Percentiles rank a stretch among this genome's conserved stretches.
These are phyloP conservation scores for Melaleuca quinquenervia DNA, from an alignment of 345 rosid genomes.

Conservation along the genomic window DNA sequence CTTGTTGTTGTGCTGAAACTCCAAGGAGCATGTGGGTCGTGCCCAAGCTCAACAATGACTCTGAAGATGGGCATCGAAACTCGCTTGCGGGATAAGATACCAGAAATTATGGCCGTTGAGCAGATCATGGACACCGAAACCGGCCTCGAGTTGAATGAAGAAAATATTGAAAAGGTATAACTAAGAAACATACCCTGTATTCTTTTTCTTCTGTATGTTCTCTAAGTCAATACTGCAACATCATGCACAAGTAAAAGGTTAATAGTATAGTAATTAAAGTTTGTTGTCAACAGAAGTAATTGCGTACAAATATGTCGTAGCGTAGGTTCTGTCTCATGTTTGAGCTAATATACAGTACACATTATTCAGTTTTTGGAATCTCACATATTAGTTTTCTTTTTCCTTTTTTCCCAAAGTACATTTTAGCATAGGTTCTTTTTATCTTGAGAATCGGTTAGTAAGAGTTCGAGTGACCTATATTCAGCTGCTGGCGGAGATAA, in stretches of 20 bases:
- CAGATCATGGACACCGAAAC: slow-evolving; percentile 79
- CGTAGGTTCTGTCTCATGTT: not conserved
- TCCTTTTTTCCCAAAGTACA: not conserved
- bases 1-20: slow-evolving; percentile 82
- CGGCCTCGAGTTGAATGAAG: slow-evolving; percentile 69
- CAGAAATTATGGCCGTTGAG: slow-evolving; percentile 79
- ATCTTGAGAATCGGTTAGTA: not conserved
- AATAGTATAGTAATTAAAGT: not conserved
- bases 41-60: slow-evolving; percentile 95
- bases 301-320: not conserved
- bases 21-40: slow-evolving; percentile 96
- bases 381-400: not conserved
- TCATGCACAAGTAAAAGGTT: not conserved
- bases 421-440: not conserved
- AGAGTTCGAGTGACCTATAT: not conserved
- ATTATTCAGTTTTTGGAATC: not conserved
- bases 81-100: slow-evolving; percentile 79
- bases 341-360: not conserved
- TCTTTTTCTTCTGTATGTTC: not conserved
- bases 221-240: not conserved
- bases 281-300: not conserved
- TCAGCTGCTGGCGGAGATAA: slow-evolving; percentile 74
- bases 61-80: slow-evolving; percentile 91
- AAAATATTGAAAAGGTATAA: slow-evolving; percentile 73
- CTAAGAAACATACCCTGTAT: not conserved